Base-by-base conservation (phyloP, 257 asterid genomes). In the Echium plantagineum region DNA sequence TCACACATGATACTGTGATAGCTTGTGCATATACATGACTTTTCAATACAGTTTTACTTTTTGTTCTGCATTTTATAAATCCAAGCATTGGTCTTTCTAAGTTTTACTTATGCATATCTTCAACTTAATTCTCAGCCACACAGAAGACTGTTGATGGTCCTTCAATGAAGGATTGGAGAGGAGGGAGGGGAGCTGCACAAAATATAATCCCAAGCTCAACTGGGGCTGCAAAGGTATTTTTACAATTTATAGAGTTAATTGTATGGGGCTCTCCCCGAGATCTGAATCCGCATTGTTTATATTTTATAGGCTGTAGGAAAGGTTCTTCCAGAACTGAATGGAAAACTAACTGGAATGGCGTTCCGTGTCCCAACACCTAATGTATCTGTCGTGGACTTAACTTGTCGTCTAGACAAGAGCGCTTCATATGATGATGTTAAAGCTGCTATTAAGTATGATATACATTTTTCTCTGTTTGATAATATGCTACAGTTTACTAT, bases 141-240 rank as follows among this genome's bases (percentile, higher is more conserved):
- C 97, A 93, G 70, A 86, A 93, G 86, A 84, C 99, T 28, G 99
- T 93, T 54, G 99, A 93, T 69, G 99, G 99, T 26, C 97, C 97
- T 70, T 93, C 99, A 30, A 86, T 68, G 99, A 93, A 93, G 78
- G 99, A 93, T 70, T 93, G 99, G 99, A 68, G 97, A 16, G 99
- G 99, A 65, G 99, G 99, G 62, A 97, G 99, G 57, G 99, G 99
- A 74, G 99, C 97, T 57, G 89, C 82, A 21, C 99, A 93, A 73
- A 93, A 93, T 73, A 93, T 93, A 74, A 93, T 93, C 64, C 99
- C 99, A 51, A 93, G 99, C 71, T 93, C 99, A 52, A 93, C 97
- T 74, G 99, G 99, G 68, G 99, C 99, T 74, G 99, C 99, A 57
- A 93, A 93, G 99, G 99, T 86, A 74, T 58, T 59, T 9, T 47